A percentile compares a stretch with the other conserved stretches of the same genome.
Evolutionary conservation across 805 yeast species (phyloP).

Genomic region (Komagataella mondaviorum): DNA sequence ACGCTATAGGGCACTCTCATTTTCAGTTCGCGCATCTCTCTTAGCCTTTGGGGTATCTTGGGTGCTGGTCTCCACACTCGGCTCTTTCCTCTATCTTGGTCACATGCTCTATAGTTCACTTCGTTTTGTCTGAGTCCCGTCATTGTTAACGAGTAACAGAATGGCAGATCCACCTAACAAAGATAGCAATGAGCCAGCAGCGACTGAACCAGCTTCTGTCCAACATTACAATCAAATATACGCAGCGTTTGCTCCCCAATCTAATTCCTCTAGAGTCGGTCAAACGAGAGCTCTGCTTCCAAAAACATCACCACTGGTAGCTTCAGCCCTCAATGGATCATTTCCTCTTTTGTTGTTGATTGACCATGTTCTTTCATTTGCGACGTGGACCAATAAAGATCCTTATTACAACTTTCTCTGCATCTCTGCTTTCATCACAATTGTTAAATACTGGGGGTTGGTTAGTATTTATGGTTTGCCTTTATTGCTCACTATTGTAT

Average conservation of each 20-base stretch:
- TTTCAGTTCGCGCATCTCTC: neutral
- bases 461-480: slow-evolving; percentile 25
- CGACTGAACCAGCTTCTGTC: neutral
- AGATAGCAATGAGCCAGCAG: neutral
- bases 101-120: neutral
- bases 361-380: slow-evolving; percentile 27
- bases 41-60: neutral
- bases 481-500: slow-evolving; percentile 18
- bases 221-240: neutral
- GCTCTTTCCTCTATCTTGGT: neutral
- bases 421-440: slow-evolving; percentile 22
- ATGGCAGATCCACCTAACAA: neutral
- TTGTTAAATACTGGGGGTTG: slow-evolving; percentile 29
- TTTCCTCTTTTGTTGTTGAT: slow-evolving; percentile 32
- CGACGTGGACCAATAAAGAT: slow-evolving; percentile 45
- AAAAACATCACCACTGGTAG: slow-evolving; percentile 24
- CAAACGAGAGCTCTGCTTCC: slow-evolving; percentile 8
- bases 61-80: neutral
- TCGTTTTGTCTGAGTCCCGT: neutral
- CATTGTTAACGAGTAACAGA: neutral
- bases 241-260: neutral
- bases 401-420: slow-evolving; percentile 30
- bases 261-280: slow-evolving; percentile 1
- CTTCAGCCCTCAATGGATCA: slow-evolving; percentile 29
- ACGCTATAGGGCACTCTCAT: too few relatives aligned